Evolutionary conservation across 1,284 basidiomycete species (phyloP), one percentile per base, ranked within the genome.

Genomic region (Apiotrichum mycotoxinovorans): DNA sequence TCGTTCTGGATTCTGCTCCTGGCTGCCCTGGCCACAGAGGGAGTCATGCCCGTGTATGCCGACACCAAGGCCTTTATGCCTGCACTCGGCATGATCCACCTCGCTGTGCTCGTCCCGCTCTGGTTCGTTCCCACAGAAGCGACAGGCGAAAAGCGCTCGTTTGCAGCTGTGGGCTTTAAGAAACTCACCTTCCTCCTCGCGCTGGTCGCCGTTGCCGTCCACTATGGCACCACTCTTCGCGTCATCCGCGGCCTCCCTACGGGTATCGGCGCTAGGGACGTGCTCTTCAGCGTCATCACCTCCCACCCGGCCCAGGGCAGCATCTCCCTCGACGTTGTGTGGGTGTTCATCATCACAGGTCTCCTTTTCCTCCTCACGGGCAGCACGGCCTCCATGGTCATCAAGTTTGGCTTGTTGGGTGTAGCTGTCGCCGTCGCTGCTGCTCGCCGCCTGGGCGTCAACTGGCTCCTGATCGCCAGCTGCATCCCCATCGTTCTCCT

Each of bases 261-360:
- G 22, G 27, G 43, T 40, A 49, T 57, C 45, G 55, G 53, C 33
- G 7, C 61, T 34, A n/a, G 46, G 41, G 20, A 44, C 5, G 26
- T 51, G 11, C 59, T 76, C 5, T 56, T 51, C 44, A 42, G 50
- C 26, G 55, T 51, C 5, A 75, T 85, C 14, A 75, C 83, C 59
- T 76, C 78, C 1, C 83, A 87, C 68, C 84, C 85, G 0, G 86
- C 85, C 0, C 85, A 86, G 66, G 78, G 82, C 1, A 84, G 83
- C 3, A 85, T 88, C 43, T 83, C 84, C 3, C 83, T 82, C 79
- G 85, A 87, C 59, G 82, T 86, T 26, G 67, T 87, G 14, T 86
- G 84, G 83, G 68, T 70, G 3, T 62, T 30, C 0, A 35, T 70
- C 51, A 65, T 63, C 20, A 50, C 69, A 12, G 12, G 57, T 1